Conservation (phyloP, 495 filamentous ascomycete species). For the Symbiotaphrina buchneri region DNA sequence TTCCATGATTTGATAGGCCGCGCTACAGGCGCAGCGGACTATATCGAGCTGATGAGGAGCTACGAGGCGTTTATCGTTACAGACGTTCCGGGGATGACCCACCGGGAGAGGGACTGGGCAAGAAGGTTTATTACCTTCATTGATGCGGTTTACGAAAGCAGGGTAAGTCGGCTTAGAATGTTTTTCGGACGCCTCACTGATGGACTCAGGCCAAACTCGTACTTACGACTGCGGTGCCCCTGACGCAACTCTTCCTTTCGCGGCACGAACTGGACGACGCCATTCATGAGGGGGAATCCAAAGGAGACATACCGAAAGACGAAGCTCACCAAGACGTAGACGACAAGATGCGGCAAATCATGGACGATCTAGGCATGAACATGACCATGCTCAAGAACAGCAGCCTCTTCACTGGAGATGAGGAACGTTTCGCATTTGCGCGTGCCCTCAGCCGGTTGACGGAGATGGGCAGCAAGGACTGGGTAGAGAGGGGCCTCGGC, state of each 20-base stretch:
- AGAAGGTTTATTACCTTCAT: slow-evolving; percentile 92
- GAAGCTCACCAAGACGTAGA: slow-evolving; percentile 37
- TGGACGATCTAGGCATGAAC: slow-evolving; percentile 83
- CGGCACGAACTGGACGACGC: slow-evolving; percentile 42
- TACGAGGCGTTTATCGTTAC: slow-evolving; percentile 88
- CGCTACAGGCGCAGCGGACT: slow-evolving; percentile 83
- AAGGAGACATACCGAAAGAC: slow-evolving; percentile 15
- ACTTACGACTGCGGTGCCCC: slow-evolving; percentile 65
- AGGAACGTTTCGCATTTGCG: slow-evolving; percentile 92
- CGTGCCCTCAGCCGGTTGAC: slow-evolving; percentile 61
- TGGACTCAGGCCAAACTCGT: slow-evolving; percentile 71
- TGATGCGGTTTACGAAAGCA: slow-evolving; percentile 75
- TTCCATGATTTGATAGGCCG: slow-evolving; percentile 77
- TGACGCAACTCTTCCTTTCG: slow-evolving; percentile 77
- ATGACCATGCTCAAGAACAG: slow-evolving; percentile 69
- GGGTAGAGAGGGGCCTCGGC: slow-evolving; percentile 72
- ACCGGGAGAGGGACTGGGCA: slow-evolving; percentile 67
- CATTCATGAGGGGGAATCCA: slow-evolving; percentile 9
- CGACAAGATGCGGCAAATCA: slow-evolving; percentile 68
- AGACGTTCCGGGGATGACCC: slow-evolving; percentile 78
- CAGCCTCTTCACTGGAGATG: slow-evolving; percentile 79
- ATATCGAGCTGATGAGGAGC: slow-evolving; percentile 72
- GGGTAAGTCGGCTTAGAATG: slow-evolving; percentile 16
- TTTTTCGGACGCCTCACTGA: not conserved
- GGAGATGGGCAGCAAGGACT: slow-evolving; percentile 87